phyloP scores from a whole-genome alignment of 257 asterid species.

The Solanum lignicaule region DNA sequence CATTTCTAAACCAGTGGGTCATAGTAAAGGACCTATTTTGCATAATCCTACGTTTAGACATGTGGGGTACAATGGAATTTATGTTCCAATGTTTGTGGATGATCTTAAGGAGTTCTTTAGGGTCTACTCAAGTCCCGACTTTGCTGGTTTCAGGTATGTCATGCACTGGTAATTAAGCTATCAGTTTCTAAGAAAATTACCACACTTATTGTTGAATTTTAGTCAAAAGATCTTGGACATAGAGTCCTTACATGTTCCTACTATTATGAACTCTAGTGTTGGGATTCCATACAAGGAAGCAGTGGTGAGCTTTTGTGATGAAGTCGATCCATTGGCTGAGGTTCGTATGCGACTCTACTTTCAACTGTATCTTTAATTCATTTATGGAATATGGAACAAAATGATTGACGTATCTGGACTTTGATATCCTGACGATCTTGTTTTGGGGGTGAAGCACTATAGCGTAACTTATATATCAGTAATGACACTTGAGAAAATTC shows the following conservation, averaged over 20 bases:
- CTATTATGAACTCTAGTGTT: constrained; percentile 26
- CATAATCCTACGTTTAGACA: constrained; percentile 56
- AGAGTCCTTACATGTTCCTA: neutral
- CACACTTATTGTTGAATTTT: neutral
- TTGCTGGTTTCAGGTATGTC: constrained; percentile 49
- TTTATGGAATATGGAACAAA: neutral
- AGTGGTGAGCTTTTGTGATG: constrained; percentile 39
- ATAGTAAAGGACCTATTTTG: constrained; percentile 64
- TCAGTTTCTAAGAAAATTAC: neutral
- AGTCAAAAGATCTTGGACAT: neutral
- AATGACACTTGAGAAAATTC: neutral
- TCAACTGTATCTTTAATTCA: neutral
- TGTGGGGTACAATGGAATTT: constrained; percentile 42
- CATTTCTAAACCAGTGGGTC: constrained; percentile 58
- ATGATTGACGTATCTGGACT: neutral
- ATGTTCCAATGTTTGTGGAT: constrained; percentile 65
- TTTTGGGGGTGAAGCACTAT: neutral
- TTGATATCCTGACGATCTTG: neutral
- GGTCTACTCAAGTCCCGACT: constrained; percentile 40
- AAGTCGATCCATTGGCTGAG: constrained; percentile 65
- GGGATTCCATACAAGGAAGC: constrained; percentile 75
- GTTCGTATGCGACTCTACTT: constrained; percentile 9
- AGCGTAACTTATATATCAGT: neutral
- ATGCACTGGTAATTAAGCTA: neutral
- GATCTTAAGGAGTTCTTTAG: constrained; percentile 50